Conservation (phyloP, 2,329 filamentous ascomycete species). For the Cytospora leucostoma region DNA sequence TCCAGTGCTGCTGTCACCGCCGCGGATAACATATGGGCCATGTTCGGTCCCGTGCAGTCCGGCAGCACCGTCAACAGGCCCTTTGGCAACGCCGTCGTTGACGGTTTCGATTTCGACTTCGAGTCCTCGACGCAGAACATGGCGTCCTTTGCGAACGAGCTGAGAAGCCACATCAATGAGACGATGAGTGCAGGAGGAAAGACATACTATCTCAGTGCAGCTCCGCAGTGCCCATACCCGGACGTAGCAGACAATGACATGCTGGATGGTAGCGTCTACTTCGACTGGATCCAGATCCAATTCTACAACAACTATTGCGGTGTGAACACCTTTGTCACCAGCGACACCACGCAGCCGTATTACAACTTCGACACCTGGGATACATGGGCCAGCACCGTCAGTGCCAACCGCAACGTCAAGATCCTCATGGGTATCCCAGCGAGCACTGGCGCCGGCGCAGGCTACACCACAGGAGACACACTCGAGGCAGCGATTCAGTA, state of each 20-base stretch:
- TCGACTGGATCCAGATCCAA: conserved; percentile 65
- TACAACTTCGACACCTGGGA: conserved; percentile 69
- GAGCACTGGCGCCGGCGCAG: conserved; percentile 53
- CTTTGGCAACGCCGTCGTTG: conserved; percentile 65
- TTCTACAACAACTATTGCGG: conserved; percentile 73
- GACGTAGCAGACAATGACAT: conserved; percentile 60
- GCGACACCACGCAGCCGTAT: conserved; percentile 47
- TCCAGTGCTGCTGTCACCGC: conserved; percentile 52
- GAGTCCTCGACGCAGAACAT: conserved; percentile 63
- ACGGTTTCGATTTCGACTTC: conserved; percentile 79
- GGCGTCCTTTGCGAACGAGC: conserved; percentile 58
- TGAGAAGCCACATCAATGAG: conserved; percentile 58
- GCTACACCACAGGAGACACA: conserved; percentile 52
- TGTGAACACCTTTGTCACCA: conserved; percentile 50
- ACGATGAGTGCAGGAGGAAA: conserved; percentile 50
- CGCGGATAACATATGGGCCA: conserved; percentile 67
- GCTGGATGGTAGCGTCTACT: conserved; percentile 53
- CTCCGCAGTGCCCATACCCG: conserved; percentile 69
- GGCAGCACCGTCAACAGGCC: conserved; percentile 57
- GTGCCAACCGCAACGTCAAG: conserved; percentile 61
- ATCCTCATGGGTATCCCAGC: conserved; percentile 64
- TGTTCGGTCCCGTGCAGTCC: conserved; percentile 61
- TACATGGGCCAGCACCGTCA: conserved; percentile 60
- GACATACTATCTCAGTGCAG: conserved; percentile 62
- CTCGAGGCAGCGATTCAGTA: conserved; percentile 56